A percentile compares a stretch with the other conserved stretches of the same genome.
Evolutionary conservation across 1,284 basidiomycete species (phyloP).

Genomic region (Gomphus bonarii): DNA sequence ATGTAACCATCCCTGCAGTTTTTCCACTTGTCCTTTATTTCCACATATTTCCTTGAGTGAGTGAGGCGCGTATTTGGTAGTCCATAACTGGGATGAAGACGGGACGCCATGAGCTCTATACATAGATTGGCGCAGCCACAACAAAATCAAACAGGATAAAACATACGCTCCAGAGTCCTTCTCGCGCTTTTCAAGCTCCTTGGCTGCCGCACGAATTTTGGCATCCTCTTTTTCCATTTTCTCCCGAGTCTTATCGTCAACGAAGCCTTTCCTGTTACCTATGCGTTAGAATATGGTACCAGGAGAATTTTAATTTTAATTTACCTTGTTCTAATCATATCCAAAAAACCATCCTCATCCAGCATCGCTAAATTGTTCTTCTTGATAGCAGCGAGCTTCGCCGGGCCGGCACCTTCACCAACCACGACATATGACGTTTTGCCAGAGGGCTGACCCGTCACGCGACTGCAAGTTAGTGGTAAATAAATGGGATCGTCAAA

Average conservation of each 20-base stretch:
- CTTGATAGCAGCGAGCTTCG: slow-evolving; percentile 79
- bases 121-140: not conserved
- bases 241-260: slow-evolving; percentile 77
- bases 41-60: slow-evolving; percentile 88
- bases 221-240: slow-evolving; percentile 77
- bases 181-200: slow-evolving; percentile 67
- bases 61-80: slow-evolving; percentile 88
- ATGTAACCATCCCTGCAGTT: slow-evolving; percentile 77
- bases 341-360: slow-evolving; percentile 82
- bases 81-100: slow-evolving; percentile 71
- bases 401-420: slow-evolving; percentile 80
- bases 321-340: slow-evolving; percentile 62
- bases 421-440: slow-evolving; percentile 88
- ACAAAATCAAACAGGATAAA: not conserved
- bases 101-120: slow-evolving; percentile 27
- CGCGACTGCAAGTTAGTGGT: slow-evolving; percentile 46
- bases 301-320: not conserved
- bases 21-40: slow-evolving; percentile 87
- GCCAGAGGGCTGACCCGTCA: slow-evolving; percentile 80
- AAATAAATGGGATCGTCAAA: not conserved
- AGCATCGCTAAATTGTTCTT: slow-evolving; percentile 71
- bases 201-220: slow-evolving; percentile 62
- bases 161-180: slow-evolving; percentile 28
- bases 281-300: slow-evolving; percentile 13
- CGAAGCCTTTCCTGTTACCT: slow-evolving; percentile 22